A percentile compares a stretch with the other conserved stretches of the same genome.
These are phyloP conservation scores for Micractinium conductrix DNA, from an alignment of 139 green algal species.

Conservation along the genomic window DNA sequence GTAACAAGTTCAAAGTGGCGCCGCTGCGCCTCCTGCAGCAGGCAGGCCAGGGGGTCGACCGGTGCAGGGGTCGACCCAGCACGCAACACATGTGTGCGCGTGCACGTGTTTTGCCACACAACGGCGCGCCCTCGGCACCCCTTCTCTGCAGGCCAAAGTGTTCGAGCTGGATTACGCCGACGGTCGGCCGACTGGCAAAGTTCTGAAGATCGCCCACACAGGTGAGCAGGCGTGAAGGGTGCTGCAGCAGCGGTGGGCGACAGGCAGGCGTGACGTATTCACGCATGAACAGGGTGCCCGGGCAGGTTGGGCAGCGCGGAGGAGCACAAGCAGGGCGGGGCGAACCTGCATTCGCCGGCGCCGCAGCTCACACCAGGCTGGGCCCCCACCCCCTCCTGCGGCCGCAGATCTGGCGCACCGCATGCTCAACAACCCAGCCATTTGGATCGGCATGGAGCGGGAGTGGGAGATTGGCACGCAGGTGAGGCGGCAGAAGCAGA, in stretches of 20 bases:
- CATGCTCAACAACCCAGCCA: constrained; percentile 29
- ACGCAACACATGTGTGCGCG: too few relatives aligned
- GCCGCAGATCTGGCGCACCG: constrained; percentile 38
- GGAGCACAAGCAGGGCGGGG: background rate
- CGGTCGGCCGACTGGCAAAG: constrained; percentile 36
- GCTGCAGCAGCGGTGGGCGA: too few relatives aligned
- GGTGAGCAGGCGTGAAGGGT: too few relatives aligned
- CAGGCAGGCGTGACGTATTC: too few relatives aligned
- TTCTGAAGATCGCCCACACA: constrained; percentile 46
- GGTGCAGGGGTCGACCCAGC: too few relatives aligned
- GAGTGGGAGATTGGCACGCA: constrained; percentile 32
- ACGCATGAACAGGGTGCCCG: too few relatives aligned
- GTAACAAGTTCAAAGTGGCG: too few relatives aligned
- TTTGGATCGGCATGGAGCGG: constrained; percentile 44
- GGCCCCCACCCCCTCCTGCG: background rate
- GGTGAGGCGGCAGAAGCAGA: background rate
- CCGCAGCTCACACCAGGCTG: background rate
- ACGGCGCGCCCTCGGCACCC: too few relatives aligned
- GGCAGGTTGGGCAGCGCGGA: too few relatives aligned
- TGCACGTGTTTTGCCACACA: too few relatives aligned
- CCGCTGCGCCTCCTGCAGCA: too few relatives aligned
- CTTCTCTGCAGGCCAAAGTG: constrained; percentile 21
- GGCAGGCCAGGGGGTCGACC: too few relatives aligned
- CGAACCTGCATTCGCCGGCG: background rate
- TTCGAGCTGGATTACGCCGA: constrained; percentile 33